These are phyloP conservation scores for Myriosclerotinia curreyana DNA, from an alignment of 2,329 filamentous ascomycete species.

Conservation along the genomic window DNA sequence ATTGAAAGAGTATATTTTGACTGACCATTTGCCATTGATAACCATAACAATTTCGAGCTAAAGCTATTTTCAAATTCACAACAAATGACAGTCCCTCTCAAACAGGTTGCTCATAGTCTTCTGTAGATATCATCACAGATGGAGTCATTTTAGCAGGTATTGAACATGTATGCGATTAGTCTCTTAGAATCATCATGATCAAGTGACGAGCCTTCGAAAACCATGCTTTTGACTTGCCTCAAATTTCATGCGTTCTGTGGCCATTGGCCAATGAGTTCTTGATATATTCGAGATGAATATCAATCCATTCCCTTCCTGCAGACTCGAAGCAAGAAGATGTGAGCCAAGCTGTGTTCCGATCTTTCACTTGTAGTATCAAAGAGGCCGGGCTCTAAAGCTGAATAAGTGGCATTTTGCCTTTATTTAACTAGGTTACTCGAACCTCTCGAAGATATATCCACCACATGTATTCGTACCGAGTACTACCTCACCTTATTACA, in stretches of 20 bases:
- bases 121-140: neutral
- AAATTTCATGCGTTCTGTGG: neutral
- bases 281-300: neutral
- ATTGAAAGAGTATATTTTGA: neutral
- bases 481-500: neutral
- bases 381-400: neutral
- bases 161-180: neutral
- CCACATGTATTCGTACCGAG: neutral
- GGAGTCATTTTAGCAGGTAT: neutral
- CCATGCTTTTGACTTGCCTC: neutral
- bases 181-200: too few relatives aligned
- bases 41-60: neutral
- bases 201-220: too few relatives aligned
- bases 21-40: neutral
- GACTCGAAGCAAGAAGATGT: neutral
- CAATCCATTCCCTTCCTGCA: neutral
- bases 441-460: neutral
- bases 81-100: neutral
- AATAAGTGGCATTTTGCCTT: neutral
- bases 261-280: neutral
- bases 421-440: neutral
- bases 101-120: neutral
- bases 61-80: neutral
- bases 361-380: neutral
- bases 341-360: neutral